Conservation (phyloP, 257 asterid genomes). For the Rehmannia glutinosa region DNA sequence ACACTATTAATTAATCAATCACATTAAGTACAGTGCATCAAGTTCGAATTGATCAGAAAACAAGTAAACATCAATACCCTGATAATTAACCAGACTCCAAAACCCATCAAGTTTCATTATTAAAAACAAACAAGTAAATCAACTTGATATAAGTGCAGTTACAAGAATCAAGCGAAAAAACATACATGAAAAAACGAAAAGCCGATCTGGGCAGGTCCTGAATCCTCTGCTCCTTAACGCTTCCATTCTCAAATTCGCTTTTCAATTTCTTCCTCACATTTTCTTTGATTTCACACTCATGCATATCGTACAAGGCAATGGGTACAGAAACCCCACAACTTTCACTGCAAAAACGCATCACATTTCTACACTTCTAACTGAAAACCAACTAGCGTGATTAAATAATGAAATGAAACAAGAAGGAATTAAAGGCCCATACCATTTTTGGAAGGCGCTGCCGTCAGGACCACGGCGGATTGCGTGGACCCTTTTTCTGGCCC, state of each 20-base stretch:
- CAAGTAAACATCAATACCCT: neutral
- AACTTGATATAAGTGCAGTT: too few species aligned
- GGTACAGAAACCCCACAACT: slow-evolving; percentile 47
- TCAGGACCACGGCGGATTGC: slow-evolving; percentile 48
- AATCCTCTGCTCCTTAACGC: slow-evolving; percentile 9
- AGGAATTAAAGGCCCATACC: slow-evolving; percentile 22
- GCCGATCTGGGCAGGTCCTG: slow-evolving; percentile 51
- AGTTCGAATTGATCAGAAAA: too few species aligned
- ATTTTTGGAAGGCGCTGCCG: slow-evolving; percentile 54
- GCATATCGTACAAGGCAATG: slow-evolving; percentile 50
- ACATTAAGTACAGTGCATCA: too few species aligned
- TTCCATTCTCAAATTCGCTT: neutral
- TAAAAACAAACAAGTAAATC: too few species aligned
- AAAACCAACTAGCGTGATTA: neutral
- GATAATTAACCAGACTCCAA: neutral
- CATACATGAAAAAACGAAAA: slow-evolving; percentile 38
- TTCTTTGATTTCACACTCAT: slow-evolving; percentile 31
- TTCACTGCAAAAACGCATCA: slow-evolving; percentile 33
- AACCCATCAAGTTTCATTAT: too few species aligned
- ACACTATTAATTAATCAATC: too few species aligned
- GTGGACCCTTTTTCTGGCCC: slow-evolving; percentile 39
- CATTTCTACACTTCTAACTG: neutral
- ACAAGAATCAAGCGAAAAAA: neutral
- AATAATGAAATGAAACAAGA: neutral
- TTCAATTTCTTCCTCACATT: slow-evolving; percentile 24